These are phyloP conservation scores for Stachybotrys chartarum DNA, from an alignment of 2,329 filamentous ascomycete genomes.

Conservation along the genomic window DNA sequence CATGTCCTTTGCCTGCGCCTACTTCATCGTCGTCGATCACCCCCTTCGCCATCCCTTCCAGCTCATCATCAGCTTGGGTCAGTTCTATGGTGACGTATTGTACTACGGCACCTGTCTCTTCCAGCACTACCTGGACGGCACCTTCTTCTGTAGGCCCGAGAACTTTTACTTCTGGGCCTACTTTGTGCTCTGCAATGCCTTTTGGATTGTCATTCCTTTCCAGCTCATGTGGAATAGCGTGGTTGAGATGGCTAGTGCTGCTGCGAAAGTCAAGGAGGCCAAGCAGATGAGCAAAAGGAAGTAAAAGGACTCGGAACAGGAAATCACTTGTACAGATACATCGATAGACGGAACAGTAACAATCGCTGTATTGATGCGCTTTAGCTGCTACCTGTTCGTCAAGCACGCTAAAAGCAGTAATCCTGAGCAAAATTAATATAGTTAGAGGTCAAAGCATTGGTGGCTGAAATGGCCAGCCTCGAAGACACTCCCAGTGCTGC, in stretches of 20 bases:
- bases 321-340: not conserved
- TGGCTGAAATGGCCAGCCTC: too few species aligned
- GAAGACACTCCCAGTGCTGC: too few species aligned
- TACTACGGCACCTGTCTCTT: conserved; percentile 43
- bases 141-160: conserved; percentile 43
- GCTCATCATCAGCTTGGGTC: conserved; percentile 36
- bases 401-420: too few species aligned
- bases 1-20: conserved; percentile 39
- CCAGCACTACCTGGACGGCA: conserved; percentile 28
- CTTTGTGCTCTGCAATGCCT: conserved; percentile 42
- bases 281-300: conserved; percentile 16
- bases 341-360: too few species aligned
- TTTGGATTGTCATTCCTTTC: conserved; percentile 45
- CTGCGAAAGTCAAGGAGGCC: conserved; percentile 17
- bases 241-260: conserved; percentile 13
- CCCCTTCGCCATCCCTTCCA: conserved; percentile 42
- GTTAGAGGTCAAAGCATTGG: too few species aligned
- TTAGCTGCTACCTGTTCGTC: too few species aligned
- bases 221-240: conserved; percentile 22
- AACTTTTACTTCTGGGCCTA: conserved; percentile 45
- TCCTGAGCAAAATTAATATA: too few species aligned
- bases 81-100: conserved; percentile 44
- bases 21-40: conserved; percentile 33
- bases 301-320: conserved; percentile 1
- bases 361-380: too few species aligned